phyloP scores from a whole-genome alignment of 2,329 filamentous ascomycete genomes.

The Talaromyces sp. region DNA sequence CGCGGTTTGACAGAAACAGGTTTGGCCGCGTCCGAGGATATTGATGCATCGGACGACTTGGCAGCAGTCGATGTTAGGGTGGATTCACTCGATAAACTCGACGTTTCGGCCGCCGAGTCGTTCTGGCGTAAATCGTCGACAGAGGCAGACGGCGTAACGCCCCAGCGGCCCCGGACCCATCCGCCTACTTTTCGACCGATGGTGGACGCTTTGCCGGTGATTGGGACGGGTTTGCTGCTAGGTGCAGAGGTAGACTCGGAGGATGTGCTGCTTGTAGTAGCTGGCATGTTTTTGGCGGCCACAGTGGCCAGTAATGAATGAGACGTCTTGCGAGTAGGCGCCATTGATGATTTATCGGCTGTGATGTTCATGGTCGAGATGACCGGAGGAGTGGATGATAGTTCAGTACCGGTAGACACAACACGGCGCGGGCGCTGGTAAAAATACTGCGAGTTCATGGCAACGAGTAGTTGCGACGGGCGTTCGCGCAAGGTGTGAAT shows the following conservation, averaged over 20 bases:
- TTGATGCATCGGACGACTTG: conserved; percentile 16
- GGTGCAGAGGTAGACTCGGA: not conserved
- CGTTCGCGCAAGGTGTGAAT: conserved; percentile 75
- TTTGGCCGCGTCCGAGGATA: not conserved
- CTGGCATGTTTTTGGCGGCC: conserved; percentile 21
- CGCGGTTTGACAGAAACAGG: conserved; percentile 20
- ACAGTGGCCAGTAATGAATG: conserved; percentile 33
- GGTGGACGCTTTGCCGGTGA: conserved; percentile 23
- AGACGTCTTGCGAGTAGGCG: conserved; percentile 21
- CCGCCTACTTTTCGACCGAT: conserved; percentile 56
- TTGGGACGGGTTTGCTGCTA: conserved; percentile 10
- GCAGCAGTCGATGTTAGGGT: conserved; percentile 14
- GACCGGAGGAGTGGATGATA: conserved; percentile 33
- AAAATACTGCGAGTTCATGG: conserved; percentile 49
- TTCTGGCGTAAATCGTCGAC: not conserved
- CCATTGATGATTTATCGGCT: conserved; percentile 24
- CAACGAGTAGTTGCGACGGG: conserved; percentile 64
- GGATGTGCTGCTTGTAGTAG: conserved; percentile 5
- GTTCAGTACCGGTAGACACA: conserved; percentile 37
- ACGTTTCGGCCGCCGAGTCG: conserved; percentile 1
- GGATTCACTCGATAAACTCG: conserved; percentile 3
- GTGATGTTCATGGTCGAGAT: conserved; percentile 34
- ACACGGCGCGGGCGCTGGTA: conserved; percentile 42
- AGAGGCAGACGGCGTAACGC: conserved; percentile 41
- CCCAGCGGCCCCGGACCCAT: conserved; percentile 63